phyloP scores from a whole-genome alignment of 768 basidiomycete genomes.

The Chalciporus piperatus region DNA sequence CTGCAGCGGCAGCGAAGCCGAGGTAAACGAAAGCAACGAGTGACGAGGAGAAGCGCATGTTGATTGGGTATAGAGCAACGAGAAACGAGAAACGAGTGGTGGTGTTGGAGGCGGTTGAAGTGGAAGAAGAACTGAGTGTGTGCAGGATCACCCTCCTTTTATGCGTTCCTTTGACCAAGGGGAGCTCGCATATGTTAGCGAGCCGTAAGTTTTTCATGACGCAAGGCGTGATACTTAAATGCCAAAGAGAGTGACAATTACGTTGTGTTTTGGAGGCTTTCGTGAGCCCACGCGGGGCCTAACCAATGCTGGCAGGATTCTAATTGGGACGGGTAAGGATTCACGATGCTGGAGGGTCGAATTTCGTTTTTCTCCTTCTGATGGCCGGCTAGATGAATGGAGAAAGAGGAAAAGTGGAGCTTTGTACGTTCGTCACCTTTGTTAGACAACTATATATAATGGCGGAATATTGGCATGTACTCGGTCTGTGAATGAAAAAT shows the following conservation, averaged over 20 bases:
- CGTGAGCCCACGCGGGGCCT: no score
- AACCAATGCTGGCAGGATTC: no score
- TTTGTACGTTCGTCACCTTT: neutral
- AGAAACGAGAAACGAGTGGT: neutral
- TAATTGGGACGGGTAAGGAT: no score
- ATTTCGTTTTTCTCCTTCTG: no score
- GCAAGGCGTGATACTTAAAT: no score
- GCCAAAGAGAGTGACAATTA: no score
- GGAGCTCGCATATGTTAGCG: neutral
- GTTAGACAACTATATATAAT: neutral
- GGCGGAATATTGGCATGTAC: neutral
- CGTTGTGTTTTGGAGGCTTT: no score
- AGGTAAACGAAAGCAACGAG: slow-evolving; percentile 5
- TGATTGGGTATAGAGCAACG: neutral
- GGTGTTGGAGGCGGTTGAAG: neutral
- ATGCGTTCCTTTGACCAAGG: neutral
- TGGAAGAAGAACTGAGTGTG: neutral
- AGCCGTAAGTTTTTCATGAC: neutral
- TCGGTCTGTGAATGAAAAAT: no score
- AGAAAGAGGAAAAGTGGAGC: neutral
- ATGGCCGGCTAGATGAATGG: neutral
- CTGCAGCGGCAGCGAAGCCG: neutral
- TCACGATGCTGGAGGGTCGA: no score
- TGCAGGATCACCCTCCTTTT: neutral
- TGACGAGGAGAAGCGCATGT: slow-evolving; percentile 6